phyloP scores from a whole-genome alignment of 1,284 basidiomycete genomes.

The Cutaneotrichosporon cyanovorans region DNA sequence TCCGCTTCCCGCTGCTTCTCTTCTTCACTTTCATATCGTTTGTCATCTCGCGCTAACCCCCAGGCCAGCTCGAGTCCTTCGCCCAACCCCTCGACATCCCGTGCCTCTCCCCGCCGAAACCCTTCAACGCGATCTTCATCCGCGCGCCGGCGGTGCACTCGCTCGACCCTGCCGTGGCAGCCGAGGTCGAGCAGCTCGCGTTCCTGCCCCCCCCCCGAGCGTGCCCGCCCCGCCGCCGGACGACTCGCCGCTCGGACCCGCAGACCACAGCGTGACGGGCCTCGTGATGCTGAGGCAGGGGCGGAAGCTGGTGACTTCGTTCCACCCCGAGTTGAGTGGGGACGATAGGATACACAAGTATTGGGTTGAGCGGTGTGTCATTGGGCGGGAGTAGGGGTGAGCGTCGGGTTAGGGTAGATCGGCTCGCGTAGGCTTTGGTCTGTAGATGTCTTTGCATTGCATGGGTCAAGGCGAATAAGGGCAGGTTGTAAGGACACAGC shows the following conservation, averaged over 20 bases:
- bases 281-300: conserved; percentile 85
- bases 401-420: too few relatives aligned
- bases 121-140: conserved; percentile 88
- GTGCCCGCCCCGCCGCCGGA: conserved; percentile 49
- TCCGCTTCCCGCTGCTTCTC: too few relatives aligned
- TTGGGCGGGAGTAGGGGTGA: conserved; percentile 20
- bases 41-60: conserved; percentile 10
- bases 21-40: too few relatives aligned
- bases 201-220: conserved; percentile 57
- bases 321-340: conserved; percentile 87
- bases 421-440: too few relatives aligned
- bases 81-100: conserved; percentile 66
- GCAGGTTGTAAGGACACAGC: too few relatives aligned
- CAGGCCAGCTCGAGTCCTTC: conserved; percentile 65
- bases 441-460: too few relatives aligned
- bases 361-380: conserved; percentile 40
- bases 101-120: conserved; percentile 56
- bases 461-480: too few relatives aligned
- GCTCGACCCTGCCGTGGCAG: too few relatives aligned
- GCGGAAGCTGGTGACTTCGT: conserved; percentile 74
- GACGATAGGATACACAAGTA: conserved; percentile 80
- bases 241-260: conserved; percentile 34
- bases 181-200: conserved; percentile 50
- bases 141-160: conserved; percentile 61
- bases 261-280: conserved; percentile 50